Evolutionary conservation across 1,139 yeast genomes (phyloP).

Genomic region (Taphrina populina): DNA sequence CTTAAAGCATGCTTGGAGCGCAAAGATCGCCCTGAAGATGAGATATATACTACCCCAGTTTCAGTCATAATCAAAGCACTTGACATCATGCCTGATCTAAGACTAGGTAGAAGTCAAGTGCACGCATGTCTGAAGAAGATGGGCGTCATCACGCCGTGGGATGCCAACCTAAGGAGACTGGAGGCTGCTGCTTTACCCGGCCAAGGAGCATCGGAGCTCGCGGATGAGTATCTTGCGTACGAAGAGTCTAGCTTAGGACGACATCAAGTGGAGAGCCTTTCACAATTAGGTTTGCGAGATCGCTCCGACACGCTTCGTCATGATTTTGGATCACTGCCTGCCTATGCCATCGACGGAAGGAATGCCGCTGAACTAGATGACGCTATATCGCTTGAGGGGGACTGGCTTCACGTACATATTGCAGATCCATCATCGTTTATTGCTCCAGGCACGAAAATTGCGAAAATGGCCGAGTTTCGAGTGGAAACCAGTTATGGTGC

Average conservation of each 20-base stretch:
- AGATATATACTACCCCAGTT: conserved; percentile 20
- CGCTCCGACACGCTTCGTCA: conserved; percentile 34
- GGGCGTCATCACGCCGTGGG: conserved; percentile 29
- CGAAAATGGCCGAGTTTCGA: conserved; percentile 60
- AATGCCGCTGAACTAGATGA: conserved; percentile 92
- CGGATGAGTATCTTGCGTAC: conserved; percentile 12
- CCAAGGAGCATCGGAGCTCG: conserved; percentile 4
- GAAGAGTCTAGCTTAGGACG: neutral
- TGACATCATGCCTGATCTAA: conserved; percentile 9
- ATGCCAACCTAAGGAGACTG: conserved; percentile 14
- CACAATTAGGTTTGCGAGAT: conserved; percentile 28
- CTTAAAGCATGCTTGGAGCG: conserved; percentile 22
- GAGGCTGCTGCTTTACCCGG: conserved; percentile 24
- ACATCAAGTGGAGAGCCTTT: neutral
- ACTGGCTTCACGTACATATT: conserved; percentile 63
- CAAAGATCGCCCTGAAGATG: conserved; percentile 11
- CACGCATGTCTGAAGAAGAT: conserved; percentile 24
- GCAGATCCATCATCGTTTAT: conserved; percentile 82
- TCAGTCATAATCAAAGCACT: conserved; percentile 17
- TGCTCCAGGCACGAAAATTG: conserved; percentile 52
- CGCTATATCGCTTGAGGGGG: conserved; percentile 65
- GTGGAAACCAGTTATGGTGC: conserved; percentile 76
- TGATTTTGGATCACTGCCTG: conserved; percentile 49
- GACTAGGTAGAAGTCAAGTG: conserved; percentile 3
- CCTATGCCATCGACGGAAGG: conserved; percentile 81